These are phyloP conservation scores for Rhizoctonia solani DNA, from an alignment of 1,284 basidiomycete species.

Conservation along the genomic window DNA sequence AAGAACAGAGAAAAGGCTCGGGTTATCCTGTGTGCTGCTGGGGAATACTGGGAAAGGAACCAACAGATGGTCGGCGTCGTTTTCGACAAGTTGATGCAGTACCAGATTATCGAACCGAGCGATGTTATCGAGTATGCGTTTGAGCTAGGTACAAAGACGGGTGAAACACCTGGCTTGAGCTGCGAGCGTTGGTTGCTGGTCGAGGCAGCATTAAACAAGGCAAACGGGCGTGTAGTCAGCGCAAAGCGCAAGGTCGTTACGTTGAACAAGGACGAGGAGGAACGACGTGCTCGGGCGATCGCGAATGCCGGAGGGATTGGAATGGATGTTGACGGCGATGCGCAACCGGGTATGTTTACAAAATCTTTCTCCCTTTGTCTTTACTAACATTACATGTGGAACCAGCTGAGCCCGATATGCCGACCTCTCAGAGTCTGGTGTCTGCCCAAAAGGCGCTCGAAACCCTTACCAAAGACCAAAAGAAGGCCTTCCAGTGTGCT, in stretches of 20 bases:
- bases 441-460: slow-evolving; percentile 73
- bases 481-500: slow-evolving; percentile 64
- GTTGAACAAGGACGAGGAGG: slow-evolving; percentile 85
- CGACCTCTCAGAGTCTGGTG: slow-evolving; percentile 63
- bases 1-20: slow-evolving; percentile 57
- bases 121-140: slow-evolving; percentile 92
- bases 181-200: slow-evolving; percentile 82
- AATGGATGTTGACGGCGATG: slow-evolving; percentile 41
- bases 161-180: slow-evolving; percentile 47
- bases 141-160: slow-evolving; percentile 46
- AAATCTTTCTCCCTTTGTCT: slow-evolving; percentile 28
- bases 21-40: slow-evolving; percentile 72
- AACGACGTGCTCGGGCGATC: slow-evolving; percentile 71
- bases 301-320: slow-evolving; percentile 51
- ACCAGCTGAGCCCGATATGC: slow-evolving; percentile 46
- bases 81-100: slow-evolving; percentile 97
- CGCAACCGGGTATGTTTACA: slow-evolving; percentile 35
- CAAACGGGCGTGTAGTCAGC: slow-evolving; percentile 80
- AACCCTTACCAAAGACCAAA: slow-evolving; percentile 73
- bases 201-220: slow-evolving; percentile 81
- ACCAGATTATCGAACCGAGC: slow-evolving; percentile 93
- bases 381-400: neutral
- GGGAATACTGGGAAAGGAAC: slow-evolving; percentile 78
- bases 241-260: slow-evolving; percentile 71
- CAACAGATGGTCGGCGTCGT: slow-evolving; percentile 87